phyloP scores from a whole-genome alignment of 345 rosid genomes.

The Garcia nutans region DNA sequence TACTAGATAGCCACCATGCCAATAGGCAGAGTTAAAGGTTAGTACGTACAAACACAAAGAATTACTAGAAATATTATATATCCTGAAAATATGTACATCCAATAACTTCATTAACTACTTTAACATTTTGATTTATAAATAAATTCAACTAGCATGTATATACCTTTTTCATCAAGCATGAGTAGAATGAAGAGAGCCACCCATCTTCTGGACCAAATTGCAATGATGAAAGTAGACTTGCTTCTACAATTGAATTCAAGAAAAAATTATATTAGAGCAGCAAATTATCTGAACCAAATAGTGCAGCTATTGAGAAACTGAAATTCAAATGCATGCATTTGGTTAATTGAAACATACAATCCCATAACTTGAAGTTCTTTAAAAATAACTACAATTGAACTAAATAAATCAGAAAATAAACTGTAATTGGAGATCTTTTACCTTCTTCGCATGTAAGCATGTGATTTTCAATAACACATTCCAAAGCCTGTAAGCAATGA shows the following conservation, averaged over 20 bases:
- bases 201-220: constrained; percentile 86
- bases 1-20: constrained; percentile 42
- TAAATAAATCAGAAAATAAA: not conserved
- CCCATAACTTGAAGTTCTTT: not conserved
- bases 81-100: not conserved
- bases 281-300: not conserved
- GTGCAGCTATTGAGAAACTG: not conserved
- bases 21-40: not conserved
- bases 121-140: not conserved
- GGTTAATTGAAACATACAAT: not conserved
- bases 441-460: constrained; percentile 97
- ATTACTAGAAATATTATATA: constrained; percentile 8
- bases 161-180: constrained; percentile 93
- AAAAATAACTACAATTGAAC: not conserved
- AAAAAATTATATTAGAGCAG: not conserved
- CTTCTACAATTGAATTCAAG: constrained; percentile 46
- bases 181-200: constrained; percentile 91
- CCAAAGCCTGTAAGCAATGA: constrained; percentile 72
- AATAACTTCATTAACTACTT: not conserved
- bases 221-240: constrained; percentile 68
- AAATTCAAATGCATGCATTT: not conserved
- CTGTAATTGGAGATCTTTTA: constrained; percentile 25
- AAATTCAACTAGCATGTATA: not conserved
- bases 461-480: constrained; percentile 89
- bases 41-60: constrained; percentile 4